Percentiles rank a stretch among this genome's conserved stretches.
Evolutionary conservation across 495 filamentous ascomycete genomes (phyloP).

Genomic region (Podospora pseudopauciseta): DNA sequence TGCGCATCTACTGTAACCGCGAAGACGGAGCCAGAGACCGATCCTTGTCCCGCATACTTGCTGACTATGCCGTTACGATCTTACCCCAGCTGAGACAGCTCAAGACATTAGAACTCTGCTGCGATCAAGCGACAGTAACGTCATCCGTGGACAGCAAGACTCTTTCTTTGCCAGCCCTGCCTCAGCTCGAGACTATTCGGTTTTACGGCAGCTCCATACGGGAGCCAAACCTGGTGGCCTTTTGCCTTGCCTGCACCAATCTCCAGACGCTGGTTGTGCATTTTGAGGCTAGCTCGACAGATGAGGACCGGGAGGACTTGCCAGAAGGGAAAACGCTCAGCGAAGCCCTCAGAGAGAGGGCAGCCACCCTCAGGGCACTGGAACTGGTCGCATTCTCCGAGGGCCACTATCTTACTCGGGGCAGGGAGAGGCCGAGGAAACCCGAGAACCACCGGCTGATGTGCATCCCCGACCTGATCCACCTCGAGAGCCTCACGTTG

Average conservation of each 20-base stretch:
- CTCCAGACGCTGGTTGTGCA: constrained; percentile 32
- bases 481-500: constrained; percentile 28
- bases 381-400: constrained; percentile 31
- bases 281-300: constrained; percentile 29
- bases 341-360: constrained; percentile 26
- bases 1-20: constrained; percentile 36
- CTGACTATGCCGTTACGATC: constrained; percentile 26
- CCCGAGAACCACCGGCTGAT: constrained; percentile 35
- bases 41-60: constrained; percentile 26
- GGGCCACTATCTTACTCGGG: constrained; percentile 35
- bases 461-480: constrained; percentile 29
- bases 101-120: constrained; percentile 34
- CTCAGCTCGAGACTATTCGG: constrained; percentile 31
- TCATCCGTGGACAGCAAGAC: background rate
- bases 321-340: constrained; percentile 33
- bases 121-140: constrained; percentile 4
- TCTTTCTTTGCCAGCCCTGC: constrained; percentile 22
- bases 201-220: constrained; percentile 34
- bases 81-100: constrained; percentile 23
- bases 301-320: constrained; percentile 30
- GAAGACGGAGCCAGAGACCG: constrained; percentile 26
- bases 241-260: constrained; percentile 31
- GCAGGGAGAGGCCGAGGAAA: constrained; percentile 32
- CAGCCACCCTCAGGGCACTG: constrained; percentile 24
- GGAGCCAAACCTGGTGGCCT: constrained; percentile 28